Evolutionary conservation across 768 basidiomycete species (phyloP).

Genomic region (Hygrophoropsis aurantiaca): DNA sequence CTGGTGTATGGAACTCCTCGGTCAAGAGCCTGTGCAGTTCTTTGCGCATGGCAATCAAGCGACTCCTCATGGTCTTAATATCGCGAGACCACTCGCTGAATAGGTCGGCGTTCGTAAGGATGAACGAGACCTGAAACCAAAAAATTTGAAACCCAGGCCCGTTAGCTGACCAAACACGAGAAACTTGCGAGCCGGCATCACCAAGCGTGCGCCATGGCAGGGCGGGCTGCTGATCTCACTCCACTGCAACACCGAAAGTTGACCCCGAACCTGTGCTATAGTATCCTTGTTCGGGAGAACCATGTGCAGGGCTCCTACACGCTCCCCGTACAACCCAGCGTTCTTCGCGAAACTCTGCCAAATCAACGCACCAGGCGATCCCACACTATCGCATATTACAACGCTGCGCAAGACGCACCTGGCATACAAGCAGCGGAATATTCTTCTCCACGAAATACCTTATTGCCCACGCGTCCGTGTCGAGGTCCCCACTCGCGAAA

Average conservation of each 20-base stretch:
- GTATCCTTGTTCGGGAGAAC: conserved; percentile 64
- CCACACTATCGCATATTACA: neutral
- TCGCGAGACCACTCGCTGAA: conserved; percentile 90
- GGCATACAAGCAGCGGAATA: conserved; percentile 83
- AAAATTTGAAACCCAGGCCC: conserved; percentile 1
- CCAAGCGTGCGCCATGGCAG: conserved; percentile 85
- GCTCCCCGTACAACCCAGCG: conserved; percentile 93
- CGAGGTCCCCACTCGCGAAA: conserved; percentile 90
- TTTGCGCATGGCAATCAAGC: conserved; percentile 90
- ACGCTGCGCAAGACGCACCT: conserved; percentile 47
- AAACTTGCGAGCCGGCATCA: conserved; percentile 34
- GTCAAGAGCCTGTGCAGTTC: conserved; percentile 74
- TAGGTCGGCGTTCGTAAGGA: conserved; percentile 71
- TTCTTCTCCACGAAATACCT: conserved; percentile 77
- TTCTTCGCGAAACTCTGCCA: conserved; percentile 94
- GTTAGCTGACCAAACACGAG: too few species aligned
- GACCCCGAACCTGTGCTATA: conserved; percentile 74
- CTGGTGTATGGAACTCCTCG: conserved; percentile 80
- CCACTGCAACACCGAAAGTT: conserved; percentile 87
- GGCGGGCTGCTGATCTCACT: conserved; percentile 97
- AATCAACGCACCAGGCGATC: conserved; percentile 7
- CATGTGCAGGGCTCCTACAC: conserved; percentile 88
- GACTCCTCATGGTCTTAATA: conserved; percentile 87
- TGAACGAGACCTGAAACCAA: conserved; percentile 70
- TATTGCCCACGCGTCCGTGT: conserved; percentile 91